Percentiles rank a stretch among this genome's conserved stretches.
Conservation (phyloP, 1,139 yeast genomes). For the Taphrina populina region DNA sequence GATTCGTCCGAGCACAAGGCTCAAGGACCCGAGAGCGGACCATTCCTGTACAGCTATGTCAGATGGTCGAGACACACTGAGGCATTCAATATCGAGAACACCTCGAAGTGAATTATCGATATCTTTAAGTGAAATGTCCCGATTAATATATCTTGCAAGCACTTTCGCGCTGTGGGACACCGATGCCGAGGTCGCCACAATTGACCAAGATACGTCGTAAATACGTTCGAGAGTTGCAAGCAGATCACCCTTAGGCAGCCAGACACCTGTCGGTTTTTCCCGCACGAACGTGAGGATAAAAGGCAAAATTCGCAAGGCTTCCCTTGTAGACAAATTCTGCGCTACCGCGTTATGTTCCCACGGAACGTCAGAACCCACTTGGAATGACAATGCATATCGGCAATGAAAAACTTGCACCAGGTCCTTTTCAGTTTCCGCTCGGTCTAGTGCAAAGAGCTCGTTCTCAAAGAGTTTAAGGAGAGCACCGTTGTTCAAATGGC, state of each 20-base stretch:
- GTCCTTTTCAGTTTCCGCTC: conserved; percentile 56
- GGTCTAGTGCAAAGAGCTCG: conserved; percentile 52
- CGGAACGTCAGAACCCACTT: conserved; percentile 61
- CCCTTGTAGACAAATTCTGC: conserved; percentile 49
- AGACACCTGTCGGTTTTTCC: conserved; percentile 57
- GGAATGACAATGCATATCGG: conserved; percentile 65
- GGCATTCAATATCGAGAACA: background rate
- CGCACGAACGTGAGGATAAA: conserved; percentile 65
- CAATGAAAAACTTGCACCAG: conserved; percentile 75
- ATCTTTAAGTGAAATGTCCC: conserved; percentile 20
- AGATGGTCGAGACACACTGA: background rate
- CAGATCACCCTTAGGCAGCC: conserved; percentile 58
- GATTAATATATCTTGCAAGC: conserved; percentile 56
- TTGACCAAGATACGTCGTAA: conserved; percentile 63
- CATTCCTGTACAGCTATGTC: background rate
- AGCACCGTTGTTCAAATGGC: conserved; percentile 63
- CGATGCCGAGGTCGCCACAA: conserved; percentile 39
- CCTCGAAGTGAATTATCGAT: conserved; percentile 5
- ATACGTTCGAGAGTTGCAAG: conserved; percentile 70
- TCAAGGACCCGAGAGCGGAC: conserved; percentile 59
- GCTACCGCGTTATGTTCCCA: conserved; percentile 64
- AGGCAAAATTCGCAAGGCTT: conserved; percentile 60
- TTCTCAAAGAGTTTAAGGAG: conserved; percentile 63
- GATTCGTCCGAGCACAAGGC: conserved; percentile 68
- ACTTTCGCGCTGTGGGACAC: conserved; percentile 48